Conservation (phyloP, 2,329 filamentous ascomycete genomes). For the Colletotrichum chrysophilum region DNA sequence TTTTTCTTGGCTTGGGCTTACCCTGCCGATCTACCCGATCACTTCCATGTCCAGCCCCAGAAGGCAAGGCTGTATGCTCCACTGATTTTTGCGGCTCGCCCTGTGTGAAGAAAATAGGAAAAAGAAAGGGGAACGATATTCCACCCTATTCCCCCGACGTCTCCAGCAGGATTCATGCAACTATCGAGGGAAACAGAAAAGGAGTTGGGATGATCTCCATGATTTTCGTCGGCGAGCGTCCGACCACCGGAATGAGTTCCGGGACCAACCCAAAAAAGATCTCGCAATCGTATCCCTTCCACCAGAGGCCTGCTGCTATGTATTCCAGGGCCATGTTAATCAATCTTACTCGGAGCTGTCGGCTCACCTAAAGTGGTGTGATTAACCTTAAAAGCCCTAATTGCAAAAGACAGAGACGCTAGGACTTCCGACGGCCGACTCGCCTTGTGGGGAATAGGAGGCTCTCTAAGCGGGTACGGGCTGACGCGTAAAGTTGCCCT, state of each 20-base stretch:
- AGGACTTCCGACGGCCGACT: not conserved
- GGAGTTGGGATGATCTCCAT: not conserved
- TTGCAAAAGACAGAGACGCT: not conserved
- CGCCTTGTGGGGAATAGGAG: constrained; percentile 1
- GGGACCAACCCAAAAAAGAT: not conserved
- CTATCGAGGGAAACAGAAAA: not conserved
- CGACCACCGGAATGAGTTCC: not conserved
- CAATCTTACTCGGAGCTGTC: not conserved
- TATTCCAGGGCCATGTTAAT: not conserved
- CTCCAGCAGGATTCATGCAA: not conserved
- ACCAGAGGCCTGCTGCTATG: not conserved
- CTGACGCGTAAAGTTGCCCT: constrained; percentile 2
- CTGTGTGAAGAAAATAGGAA: not conserved
- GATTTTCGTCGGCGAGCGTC: not conserved
- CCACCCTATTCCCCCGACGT: not conserved
- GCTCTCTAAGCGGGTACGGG: constrained; percentile 2
- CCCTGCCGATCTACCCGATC: constrained; percentile 18
- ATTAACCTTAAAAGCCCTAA: constrained; percentile 13
- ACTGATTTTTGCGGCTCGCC: not conserved
- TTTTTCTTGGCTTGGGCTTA: constrained; percentile 16
- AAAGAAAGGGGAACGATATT: not conserved
- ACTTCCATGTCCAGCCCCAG: not conserved
- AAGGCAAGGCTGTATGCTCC: not conserved
- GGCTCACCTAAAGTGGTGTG: not conserved
- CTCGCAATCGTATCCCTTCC: not conserved